Evolutionary conservation across 2,329 filamentous ascomycete species (phyloP), one percentile per base, ranked within the genome.

Genomic region (Nemania sp.): DNA sequence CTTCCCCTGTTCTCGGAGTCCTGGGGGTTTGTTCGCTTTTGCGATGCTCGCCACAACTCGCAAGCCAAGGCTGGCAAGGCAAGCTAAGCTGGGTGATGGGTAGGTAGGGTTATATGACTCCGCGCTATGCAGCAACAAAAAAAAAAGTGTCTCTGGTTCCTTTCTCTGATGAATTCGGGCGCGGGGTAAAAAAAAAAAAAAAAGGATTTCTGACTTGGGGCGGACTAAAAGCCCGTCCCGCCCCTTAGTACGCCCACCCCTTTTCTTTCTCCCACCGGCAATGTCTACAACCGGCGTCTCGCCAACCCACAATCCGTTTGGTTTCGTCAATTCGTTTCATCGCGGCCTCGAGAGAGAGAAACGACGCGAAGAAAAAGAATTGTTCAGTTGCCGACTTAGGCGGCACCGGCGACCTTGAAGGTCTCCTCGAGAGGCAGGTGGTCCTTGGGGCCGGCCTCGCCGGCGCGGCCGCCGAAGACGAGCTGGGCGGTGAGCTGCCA

Each of bases 401-500:
- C 80, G 60, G 80, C 80, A 57, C 84, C 87, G 69, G 80, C 87
- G 68, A 84, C 78, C 85, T 87, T 89, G 72, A 90, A 80, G 69
- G 86, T 82, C 73, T 90, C 83, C 75, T 90, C 85, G 32, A 91
- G 68, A 25, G 87, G 83, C 73, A 81, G 76, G 74, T 87, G 87
- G 15, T 78, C 73, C 84, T 93, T 92, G 74, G 86, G 81, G 13
- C 79, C 82, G 6, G 87, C 75, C 64, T 81, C 80, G 50, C 76
- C 84, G 18, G 79, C 80, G 54, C 80, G 81, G 64, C 83, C 85
- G 66, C 91, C 91, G 76, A 97, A 95, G 70, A 96, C 92, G 67
- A 97, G 80, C 83, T 96, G 91, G 21, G 90, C 88, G 72, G 88
- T 86, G 66, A 96, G 83, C 72, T 85, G 85, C 92, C 92, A 97